Percentiles rank a stretch among this genome's conserved stretches.
Evolutionary conservation across 2,329 filamentous ascomycete genomes (phyloP).

Genomic region (Penicillium sp.): DNA sequence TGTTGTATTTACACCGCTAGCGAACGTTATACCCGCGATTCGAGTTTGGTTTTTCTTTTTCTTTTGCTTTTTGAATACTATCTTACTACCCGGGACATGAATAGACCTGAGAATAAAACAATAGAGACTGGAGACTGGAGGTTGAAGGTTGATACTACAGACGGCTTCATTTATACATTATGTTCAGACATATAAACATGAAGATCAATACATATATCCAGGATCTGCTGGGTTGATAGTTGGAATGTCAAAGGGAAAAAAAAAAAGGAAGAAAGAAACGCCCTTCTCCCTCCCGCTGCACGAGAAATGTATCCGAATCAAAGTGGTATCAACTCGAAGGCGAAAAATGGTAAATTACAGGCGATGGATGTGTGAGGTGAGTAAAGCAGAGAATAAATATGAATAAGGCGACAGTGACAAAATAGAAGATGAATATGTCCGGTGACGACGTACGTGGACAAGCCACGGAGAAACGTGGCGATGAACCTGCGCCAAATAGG

Average conservation of each 20-base stretch:
- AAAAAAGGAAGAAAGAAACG: neutral
- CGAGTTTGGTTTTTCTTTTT: neutral
- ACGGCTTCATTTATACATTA: neutral
- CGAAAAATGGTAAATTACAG: neutral
- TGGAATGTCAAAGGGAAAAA: neutral
- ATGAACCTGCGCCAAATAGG: neutral
- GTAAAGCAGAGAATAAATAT: neutral
- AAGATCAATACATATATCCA: neutral
- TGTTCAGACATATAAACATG: neutral
- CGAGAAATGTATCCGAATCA: conserved; percentile 6
- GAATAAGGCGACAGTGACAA: neutral
- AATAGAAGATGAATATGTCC: neutral
- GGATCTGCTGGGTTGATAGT: neutral
- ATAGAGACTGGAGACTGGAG: neutral
- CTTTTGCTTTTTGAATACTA: neutral
- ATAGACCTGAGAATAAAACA: neutral
- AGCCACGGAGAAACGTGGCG: neutral
- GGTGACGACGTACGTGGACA: neutral
- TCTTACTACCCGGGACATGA: neutral
- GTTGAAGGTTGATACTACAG: neutral
- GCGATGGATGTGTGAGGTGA: neutral
- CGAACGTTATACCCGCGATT: conserved; percentile 7
- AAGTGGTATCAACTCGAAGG: conserved; percentile 11
- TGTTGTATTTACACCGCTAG: conserved; percentile 4
- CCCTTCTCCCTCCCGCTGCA: conserved; percentile 5